Evolutionary conservation across 2,329 filamentous ascomycete genomes (phyloP).

Genomic region (Leptographium procerum): DNA sequence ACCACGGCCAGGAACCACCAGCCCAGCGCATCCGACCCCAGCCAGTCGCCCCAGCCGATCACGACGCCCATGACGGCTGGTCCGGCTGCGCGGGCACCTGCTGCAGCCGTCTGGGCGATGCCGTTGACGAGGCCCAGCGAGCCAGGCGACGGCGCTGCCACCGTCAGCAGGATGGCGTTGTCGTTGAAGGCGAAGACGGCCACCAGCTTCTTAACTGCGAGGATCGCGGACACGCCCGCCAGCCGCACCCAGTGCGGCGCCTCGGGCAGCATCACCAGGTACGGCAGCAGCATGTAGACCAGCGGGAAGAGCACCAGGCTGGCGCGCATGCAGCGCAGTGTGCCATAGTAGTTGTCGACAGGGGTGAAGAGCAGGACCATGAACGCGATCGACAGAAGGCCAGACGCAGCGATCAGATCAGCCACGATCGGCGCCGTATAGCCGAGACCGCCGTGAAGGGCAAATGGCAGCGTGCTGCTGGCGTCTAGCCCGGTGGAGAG

Average conservation of each 20-base stretch:
- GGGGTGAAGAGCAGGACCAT: conserved; percentile 5
- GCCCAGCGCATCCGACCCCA: conserved; percentile 1
- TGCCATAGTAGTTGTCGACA: conserved; percentile 4
- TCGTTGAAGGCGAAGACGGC: conserved; percentile 10
- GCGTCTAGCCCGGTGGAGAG: neutral
- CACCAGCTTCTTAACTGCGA: conserved; percentile 1
- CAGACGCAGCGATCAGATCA: neutral
- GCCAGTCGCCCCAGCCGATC: conserved; percentile 3
- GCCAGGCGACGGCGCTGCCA: conserved; percentile 4
- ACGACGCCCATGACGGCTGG: conserved; percentile 7
- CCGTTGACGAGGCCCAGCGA: conserved; percentile 9
- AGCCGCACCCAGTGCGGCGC: conserved; percentile 1
- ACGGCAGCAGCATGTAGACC: conserved; percentile 4
- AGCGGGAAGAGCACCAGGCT: conserved; percentile 3
- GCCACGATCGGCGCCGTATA: conserved; percentile 2
- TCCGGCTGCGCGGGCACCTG: conserved; percentile 2
- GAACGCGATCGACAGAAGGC: conserved; percentile 6
- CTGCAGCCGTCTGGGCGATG: conserved; percentile 6
- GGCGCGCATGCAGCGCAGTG: conserved; percentile 3
- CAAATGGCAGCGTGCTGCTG: neutral
- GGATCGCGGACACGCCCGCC: neutral
- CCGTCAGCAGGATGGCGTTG: conserved; percentile 6
- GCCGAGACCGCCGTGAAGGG: conserved; percentile 5
- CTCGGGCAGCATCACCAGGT: conserved; percentile 4
- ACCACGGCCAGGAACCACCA: conserved; percentile 8